Evolutionary conservation across 2,329 filamentous ascomycete species (phyloP).

Genomic region (Pseudocercospora cruenta): DNA sequence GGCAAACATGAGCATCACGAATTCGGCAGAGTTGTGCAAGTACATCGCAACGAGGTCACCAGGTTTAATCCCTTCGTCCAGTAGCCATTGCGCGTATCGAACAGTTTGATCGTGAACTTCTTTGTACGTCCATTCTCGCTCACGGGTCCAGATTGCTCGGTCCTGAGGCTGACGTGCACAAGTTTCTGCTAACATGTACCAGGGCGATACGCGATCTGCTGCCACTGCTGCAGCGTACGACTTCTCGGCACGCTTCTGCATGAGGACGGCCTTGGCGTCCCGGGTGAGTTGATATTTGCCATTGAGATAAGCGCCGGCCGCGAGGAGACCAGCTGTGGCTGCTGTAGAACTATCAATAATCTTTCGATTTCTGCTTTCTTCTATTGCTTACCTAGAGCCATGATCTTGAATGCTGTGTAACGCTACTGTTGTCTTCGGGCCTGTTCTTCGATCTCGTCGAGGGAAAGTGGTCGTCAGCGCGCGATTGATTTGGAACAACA

Average conservation of each 20-base stretch:
- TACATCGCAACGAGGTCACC: conserved; percentile 41
- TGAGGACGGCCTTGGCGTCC: conserved; percentile 57
- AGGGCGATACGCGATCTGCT: background rate
- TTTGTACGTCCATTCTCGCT: conserved; percentile 58
- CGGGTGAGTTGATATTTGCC: conserved; percentile 69
- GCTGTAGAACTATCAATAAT: background rate
- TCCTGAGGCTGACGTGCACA: conserved; percentile 46
- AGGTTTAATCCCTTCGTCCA: conserved; percentile 39
- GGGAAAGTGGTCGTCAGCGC: background rate
- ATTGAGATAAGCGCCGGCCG: conserved; percentile 62
- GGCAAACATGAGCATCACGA: conserved; percentile 36
- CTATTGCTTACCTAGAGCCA: conserved; percentile 3
- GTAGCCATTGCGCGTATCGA: conserved; percentile 66
- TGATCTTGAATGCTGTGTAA: background rate
- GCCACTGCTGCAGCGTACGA: conserved; percentile 49
- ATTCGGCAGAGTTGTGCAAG: conserved; percentile 36
- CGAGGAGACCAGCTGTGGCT: conserved; percentile 31
- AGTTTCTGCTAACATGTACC: conserved; percentile 32
- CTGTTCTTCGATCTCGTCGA: background rate
- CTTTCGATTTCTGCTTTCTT: background rate
- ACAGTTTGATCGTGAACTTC: conserved; percentile 58
- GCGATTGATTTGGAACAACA: background rate
- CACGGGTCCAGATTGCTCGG: conserved; percentile 68
- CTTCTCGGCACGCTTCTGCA: conserved; percentile 49
- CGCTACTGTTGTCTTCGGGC: background rate